phyloP scores from a whole-genome alignment of 2,329 filamentous ascomycete species.

The Teratosphaeria destructans region DNA sequence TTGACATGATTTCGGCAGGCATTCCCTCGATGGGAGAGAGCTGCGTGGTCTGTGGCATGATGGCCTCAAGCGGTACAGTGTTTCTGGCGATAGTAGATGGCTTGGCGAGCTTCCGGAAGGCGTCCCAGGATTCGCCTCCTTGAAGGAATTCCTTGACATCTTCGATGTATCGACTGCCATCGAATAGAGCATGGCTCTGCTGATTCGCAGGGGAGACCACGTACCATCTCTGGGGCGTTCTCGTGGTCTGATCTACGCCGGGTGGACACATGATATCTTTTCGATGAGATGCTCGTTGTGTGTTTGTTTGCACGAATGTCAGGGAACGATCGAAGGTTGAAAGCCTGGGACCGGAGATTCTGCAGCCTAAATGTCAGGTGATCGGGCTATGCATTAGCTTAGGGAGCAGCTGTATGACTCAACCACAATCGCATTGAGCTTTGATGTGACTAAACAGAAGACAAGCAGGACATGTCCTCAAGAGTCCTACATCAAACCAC shows the following conservation, averaged over 20 bases:
- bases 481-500: neutral
- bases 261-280: neutral
- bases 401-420: neutral
- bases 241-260: neutral
- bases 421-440: neutral
- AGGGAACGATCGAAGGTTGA: neutral
- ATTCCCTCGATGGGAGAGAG: constrained; percentile 3
- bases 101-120: neutral
- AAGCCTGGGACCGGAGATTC: neutral
- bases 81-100: neutral
- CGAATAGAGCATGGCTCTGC: neutral
- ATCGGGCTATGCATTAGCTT: neutral
- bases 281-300: neutral
- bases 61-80: neutral
- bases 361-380: neutral
- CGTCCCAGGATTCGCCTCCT: neutral
- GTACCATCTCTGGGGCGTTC: neutral
- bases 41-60: neutral
- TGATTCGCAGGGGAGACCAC: neutral
- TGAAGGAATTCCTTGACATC: neutral
- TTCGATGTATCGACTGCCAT: neutral
- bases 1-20: constrained; percentile 1
- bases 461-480: neutral
- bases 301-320: too few species aligned
- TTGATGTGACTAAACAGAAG: neutral